Evolutionary conservation across 768 basidiomycete species (phyloP).

Genomic region (Calvatia gigantea): DNA sequence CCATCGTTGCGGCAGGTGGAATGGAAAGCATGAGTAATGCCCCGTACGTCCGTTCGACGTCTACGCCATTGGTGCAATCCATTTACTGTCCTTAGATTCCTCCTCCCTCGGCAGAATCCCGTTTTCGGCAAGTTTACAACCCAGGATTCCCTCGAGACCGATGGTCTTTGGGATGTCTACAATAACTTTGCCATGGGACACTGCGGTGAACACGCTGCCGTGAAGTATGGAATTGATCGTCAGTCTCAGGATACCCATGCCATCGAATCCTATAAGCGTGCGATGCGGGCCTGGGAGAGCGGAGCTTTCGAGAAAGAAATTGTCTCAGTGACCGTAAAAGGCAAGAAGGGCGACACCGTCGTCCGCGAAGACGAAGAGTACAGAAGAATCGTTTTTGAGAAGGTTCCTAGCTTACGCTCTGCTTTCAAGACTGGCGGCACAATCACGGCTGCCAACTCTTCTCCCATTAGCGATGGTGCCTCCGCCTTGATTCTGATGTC

Average conservation of each 20-base stretch:
- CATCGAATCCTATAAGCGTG: slow-evolving; percentile 92
- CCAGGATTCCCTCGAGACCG: slow-evolving; percentile 83
- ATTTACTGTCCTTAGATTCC: slow-evolving; percentile 51
- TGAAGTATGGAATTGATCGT: slow-evolving; percentile 78
- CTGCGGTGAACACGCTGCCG: slow-evolving; percentile 86
- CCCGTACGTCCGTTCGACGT: slow-evolving; percentile 63
- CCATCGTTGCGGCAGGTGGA: slow-evolving; percentile 89
- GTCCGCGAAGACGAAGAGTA: slow-evolving; percentile 97
- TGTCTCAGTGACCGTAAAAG: slow-evolving; percentile 85
- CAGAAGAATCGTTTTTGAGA: slow-evolving; percentile 94
- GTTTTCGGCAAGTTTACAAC: slow-evolving; percentile 86
- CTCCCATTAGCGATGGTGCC: slow-evolving; percentile 92
- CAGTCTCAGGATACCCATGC: slow-evolving; percentile 89
- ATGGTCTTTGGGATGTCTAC: slow-evolving; percentile 97
- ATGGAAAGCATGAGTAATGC: slow-evolving; percentile 99
- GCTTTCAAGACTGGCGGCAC: slow-evolving; percentile 87
- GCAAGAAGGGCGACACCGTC: slow-evolving; percentile 89
- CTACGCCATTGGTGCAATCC: slow-evolving; percentile 1
- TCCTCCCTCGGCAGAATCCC: slow-evolving; percentile 77
- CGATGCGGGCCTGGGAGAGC: slow-evolving; percentile 85
- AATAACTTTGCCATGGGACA: slow-evolving; percentile 98
- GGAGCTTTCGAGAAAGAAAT: slow-evolving; percentile 87
- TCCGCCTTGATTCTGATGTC: slow-evolving; percentile 95
- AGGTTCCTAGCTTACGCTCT: slow-evolving; percentile 83
- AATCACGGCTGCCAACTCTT: slow-evolving; percentile 97